Evolutionary conservation across 2,329 filamentous ascomycete genomes (phyloP).

Genomic region (Trichoderma lentiforme): DNA sequence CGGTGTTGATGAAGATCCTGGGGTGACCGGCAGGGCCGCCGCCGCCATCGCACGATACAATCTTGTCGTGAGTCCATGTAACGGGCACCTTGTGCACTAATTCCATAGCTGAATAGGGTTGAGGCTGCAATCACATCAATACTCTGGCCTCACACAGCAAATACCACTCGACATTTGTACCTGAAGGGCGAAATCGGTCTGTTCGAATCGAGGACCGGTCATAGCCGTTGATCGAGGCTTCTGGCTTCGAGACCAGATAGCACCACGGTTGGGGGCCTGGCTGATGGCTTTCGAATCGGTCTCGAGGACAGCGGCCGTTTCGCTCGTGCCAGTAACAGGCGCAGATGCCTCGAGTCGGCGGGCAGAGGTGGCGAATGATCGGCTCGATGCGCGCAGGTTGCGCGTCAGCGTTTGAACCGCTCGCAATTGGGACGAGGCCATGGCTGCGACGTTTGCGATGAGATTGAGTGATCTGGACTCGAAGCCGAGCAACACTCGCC

Average conservation of each 20-base stretch:
- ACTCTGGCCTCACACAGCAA: neutral
- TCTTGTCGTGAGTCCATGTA: constrained; percentile 77
- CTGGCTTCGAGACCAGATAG: constrained; percentile 84
- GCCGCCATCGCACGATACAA: constrained; percentile 87
- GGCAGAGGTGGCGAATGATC: constrained; percentile 48
- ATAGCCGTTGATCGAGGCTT: constrained; percentile 77
- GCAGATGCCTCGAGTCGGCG: constrained; percentile 45
- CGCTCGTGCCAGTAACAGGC: constrained; percentile 36
- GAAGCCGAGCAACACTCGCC: neutral
- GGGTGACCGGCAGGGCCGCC: constrained; percentile 89
- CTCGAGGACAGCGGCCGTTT: constrained; percentile 43
- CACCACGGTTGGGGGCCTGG: constrained; percentile 84
- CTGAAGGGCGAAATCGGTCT: constrained; percentile 91
- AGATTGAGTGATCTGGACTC: constrained; percentile 12
- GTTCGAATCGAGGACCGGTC: constrained; percentile 92
- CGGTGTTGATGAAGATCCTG: constrained; percentile 93
- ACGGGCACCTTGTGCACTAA: constrained; percentile 96
- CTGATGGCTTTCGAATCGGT: constrained; percentile 47
- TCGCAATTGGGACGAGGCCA: constrained; percentile 47
- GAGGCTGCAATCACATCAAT: constrained; percentile 58
- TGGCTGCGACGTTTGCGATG: constrained; percentile 28
- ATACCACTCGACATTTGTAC: constrained; percentile 46
- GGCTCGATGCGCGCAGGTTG: constrained; percentile 42
- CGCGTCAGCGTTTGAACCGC: constrained; percentile 43
- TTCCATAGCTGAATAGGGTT: constrained; percentile 85